Evolutionary conservation across 108 stramenopile species (phyloP), one percentile per base, ranked within the genome.

Genomic region (Nannochloropsis gaditana): DNA sequence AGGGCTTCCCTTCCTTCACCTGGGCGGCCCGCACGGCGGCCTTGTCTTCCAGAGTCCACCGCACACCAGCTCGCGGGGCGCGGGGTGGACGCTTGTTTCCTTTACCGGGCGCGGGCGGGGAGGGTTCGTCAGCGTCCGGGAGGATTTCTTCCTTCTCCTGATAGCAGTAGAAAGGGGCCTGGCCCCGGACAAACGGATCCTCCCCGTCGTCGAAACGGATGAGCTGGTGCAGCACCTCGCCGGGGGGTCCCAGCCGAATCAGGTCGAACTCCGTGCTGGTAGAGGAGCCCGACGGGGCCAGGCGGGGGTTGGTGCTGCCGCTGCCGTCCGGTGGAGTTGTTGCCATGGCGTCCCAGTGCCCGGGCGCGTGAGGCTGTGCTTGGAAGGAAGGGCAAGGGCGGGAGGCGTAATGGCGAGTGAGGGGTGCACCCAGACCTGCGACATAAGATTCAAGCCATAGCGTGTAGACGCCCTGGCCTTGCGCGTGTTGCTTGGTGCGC

Each of bases 161-260:
- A n/a, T 73, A 73, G 59, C 59, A 73, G 59, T 73, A 73, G 59
- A 73, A 73, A n/a, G 59, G 59, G n/a, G 59, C 19, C 6, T 73
- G 59, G 59, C 59, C 59, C n/a, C 59, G 59, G 0, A 2, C n/a
- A n/a, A 73, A 73, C 19, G 59, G 59, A n/a, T 73, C 59, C n/a
- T 73, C 59, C 19, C 59, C 59, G 59, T 73, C 59, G n/a, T 73
- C 59, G 59, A 73, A 73, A n/a, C 59, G 59, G 59, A 73, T 73
- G 59, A 73, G 59, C n/a, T 73, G 59, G 6, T 73, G 59, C 19
- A 73, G 59, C 3, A 73, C n/a, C 19, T 73, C 59, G 4, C 59
- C 59, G 3, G 59, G 59, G 19, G 59, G 59, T n/a, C 59, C 59
- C 19, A 6, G 82, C 17, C 43, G 44, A 82, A 82, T n/a, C 19